A percentile compares a stretch with the other conserved stretches of the same genome.
Conservation (phyloP, 225 moss, liverwort and hornwort species). For the Anthoceros angustus region DNA sequence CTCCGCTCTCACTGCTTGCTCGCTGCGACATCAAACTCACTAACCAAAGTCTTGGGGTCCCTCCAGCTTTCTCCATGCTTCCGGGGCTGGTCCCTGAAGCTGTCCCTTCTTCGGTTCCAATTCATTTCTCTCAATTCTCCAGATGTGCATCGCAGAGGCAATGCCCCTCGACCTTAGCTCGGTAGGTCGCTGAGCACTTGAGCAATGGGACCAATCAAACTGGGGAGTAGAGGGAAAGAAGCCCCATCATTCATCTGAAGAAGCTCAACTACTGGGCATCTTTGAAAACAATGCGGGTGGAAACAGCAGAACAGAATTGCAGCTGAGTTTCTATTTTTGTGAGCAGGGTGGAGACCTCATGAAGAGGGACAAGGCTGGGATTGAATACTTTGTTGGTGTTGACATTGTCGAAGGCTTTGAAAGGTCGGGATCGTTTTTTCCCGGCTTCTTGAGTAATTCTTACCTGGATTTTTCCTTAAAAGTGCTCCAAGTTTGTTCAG, state of each 20-base stretch:
- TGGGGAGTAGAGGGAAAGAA: conserved; percentile 85
- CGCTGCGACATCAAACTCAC: no score
- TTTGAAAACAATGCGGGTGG: no score
- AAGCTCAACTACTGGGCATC: conserved; percentile 89
- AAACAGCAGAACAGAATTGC: neutral
- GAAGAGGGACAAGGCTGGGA: no score
- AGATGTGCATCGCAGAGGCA: neutral
- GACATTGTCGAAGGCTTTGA: conserved; percentile 87
- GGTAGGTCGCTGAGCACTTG: conserved; percentile 91
- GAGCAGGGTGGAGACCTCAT: no score
- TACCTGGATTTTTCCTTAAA: no score
- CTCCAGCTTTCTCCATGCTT: no score
- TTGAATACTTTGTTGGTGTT: conserved; percentile 88
- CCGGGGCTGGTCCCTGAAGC: no score
- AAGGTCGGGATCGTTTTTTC: no score
- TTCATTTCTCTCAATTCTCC: neutral
- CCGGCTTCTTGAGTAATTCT: no score
- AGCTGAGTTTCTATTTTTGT: neutral
- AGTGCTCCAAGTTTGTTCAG: conserved; percentile 9
- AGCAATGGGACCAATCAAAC: conserved; percentile 82
- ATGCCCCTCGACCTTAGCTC: conserved; percentile 16
- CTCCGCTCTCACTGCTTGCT: no score
- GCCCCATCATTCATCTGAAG: conserved; percentile 90
- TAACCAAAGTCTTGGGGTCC: no score
- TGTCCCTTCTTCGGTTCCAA: neutral